These are phyloP conservation scores for Theileria sp. DNA, from an alignment of 169 alveolate genomes.

Conservation along the genomic window DNA sequence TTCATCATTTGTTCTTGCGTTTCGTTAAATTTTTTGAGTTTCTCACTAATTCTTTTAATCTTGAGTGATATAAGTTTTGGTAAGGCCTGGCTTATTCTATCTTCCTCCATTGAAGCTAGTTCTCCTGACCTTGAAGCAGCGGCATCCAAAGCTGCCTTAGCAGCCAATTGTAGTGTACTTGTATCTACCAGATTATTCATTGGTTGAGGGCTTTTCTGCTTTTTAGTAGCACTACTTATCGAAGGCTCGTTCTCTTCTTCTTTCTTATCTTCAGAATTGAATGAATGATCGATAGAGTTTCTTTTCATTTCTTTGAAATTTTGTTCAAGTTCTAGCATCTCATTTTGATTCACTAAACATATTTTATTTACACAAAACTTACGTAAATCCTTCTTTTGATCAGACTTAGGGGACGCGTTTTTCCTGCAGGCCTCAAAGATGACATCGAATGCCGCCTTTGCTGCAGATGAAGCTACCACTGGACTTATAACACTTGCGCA, in stretches of 20 bases:
- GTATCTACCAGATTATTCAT: conserved; percentile 8
- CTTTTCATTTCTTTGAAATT: not conserved
- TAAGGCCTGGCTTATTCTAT: not conserved
- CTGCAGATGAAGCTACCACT: conserved; percentile 47
- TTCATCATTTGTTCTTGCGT: conserved; percentile 39
- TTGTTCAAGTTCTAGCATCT: not conserved
- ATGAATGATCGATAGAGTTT: not conserved
- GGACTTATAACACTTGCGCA: conserved; percentile 46
- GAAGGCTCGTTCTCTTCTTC: not conserved
- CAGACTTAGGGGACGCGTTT: not conserved
- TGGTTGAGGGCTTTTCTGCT: not conserved
- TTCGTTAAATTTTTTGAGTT: conserved; percentile 2
- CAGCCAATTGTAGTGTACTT: conserved; percentile 26
- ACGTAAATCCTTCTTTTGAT: not conserved
- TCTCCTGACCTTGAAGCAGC: conserved; percentile 35
- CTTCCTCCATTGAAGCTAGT: conserved; percentile 43
- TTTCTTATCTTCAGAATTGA: not conserved
- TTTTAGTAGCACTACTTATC: not conserved
- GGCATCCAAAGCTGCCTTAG: conserved; percentile 33
- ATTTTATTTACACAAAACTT: not conserved
- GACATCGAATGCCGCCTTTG: conserved; percentile 39
- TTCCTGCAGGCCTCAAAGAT: not conserved
- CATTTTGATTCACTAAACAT: not conserved
- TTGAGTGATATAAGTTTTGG: conserved; percentile 25
- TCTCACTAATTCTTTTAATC: conserved; percentile 33